Evolutionary conservation across 805 yeast species (phyloP), one percentile per base, ranked within the genome.

Genomic region (Kazachstania martiniae): DNA sequence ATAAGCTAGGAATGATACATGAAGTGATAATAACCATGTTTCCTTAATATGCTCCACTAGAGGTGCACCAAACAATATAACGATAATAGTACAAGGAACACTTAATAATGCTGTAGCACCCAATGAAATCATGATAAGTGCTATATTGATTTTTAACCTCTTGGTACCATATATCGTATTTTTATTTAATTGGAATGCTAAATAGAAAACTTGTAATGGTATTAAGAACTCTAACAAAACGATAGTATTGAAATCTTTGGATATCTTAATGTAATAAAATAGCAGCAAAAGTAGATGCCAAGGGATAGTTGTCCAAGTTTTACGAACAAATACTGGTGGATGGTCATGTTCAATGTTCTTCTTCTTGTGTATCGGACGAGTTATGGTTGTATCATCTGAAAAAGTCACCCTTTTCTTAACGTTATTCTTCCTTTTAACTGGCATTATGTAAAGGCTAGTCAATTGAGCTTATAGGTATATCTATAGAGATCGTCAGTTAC

Each of bases 21-120:
- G 91, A 6, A 65, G 55, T 0, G 91, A 62, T 29, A 82, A 57
- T 4, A 77, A 49, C 41, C 66, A 64, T 0, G 93, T 83, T 46
- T 74, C 78, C 7, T 37, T 42, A 21, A 68, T 37, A 22, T 66
- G 63, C 1, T 71, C 61, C 1, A 72, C 58, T 27, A 80, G 61
- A 10, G 95, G 95, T 0, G 95, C 93, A 6, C 96, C 96, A 48
- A 83, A 72, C 9, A 85, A 45, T 2, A 85, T 62, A 28, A 79
- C 51, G 2, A 66, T 37, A 2, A 57, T 22, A 33, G 42, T 38
- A 3, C 53, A 38, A 2, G 58, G 53, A 5, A 51, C 8, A 27
- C 56, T 44, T 8, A 57, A 28, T 8, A 47, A 16, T 12, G 49
- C 21, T 2, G 57, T 26, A 9, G 51, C 51, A 21, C 41, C 42